Conservation (phyloP, 1,284 basidiomycete genomes). For the Lignosus rhinocerotis region DNA sequence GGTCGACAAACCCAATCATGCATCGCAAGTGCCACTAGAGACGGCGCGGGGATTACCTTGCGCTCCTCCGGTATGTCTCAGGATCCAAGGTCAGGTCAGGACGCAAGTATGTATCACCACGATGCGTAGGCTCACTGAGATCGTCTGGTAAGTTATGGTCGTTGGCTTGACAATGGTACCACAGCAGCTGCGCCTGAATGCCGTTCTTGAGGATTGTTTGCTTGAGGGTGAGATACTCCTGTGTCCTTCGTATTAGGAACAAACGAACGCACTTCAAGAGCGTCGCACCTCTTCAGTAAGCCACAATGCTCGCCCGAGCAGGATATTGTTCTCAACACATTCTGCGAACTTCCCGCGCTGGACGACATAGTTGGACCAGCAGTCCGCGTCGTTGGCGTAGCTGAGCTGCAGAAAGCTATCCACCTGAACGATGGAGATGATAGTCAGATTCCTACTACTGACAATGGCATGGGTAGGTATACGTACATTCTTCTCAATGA, state of each 20-base stretch:
- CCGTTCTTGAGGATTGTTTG: neutral
- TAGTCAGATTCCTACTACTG: neutral
- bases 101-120: neutral
- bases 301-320: conserved; percentile 1
- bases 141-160: neutral
- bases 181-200: conserved; percentile 1
- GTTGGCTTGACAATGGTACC: conserved; percentile 6
- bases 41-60: neutral
- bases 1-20: neutral
- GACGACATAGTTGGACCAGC: neutral
- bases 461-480: neutral
- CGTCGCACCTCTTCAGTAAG: conserved; percentile 1
- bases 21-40: neutral
- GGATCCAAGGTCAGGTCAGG: neutral
- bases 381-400: conserved; percentile 4
- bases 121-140: neutral
- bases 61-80: neutral
- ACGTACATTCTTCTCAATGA: conserved; percentile 30
- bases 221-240: conserved; percentile 3
- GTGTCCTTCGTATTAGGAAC: neutral
- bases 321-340: conserved; percentile 2
- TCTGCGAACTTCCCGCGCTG: neutral
- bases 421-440: neutral
- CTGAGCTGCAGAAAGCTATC: conserved; percentile 13
- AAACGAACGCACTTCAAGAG: neutral